phyloP scores from a whole-genome alignment of 805 yeast genomes.

The Pichia nanzhaoensis region DNA sequence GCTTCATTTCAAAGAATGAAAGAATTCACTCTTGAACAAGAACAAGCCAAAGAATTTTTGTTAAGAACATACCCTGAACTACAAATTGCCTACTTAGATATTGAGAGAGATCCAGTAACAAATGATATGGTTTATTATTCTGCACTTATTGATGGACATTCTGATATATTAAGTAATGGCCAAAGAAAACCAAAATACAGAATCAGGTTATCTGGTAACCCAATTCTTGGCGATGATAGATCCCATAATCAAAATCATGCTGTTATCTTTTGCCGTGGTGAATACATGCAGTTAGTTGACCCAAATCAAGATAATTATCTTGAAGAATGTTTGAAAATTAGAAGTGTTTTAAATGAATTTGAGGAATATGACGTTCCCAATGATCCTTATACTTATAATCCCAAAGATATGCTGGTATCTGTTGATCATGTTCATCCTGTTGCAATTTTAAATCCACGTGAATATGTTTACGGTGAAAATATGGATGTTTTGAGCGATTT shows the following conservation, averaged over 20 bases:
- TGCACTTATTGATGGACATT: conserved; percentile 74
- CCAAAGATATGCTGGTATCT: conserved; percentile 42
- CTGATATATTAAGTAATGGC: conserved; percentile 65
- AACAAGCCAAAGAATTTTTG: conserved; percentile 73
- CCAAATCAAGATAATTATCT: conserved; percentile 82
- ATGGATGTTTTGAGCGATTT: conserved; percentile 82
- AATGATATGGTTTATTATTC: conserved; percentile 70
- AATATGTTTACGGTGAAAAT: conserved; percentile 80
- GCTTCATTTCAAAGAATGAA: conserved; percentile 84
- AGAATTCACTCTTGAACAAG: conserved; percentile 64
- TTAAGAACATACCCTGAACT: conserved; percentile 79
- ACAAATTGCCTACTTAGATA: conserved; percentile 90
- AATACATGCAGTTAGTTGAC: conserved; percentile 76
- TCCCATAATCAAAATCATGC: conserved; percentile 85
- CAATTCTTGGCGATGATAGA: conserved; percentile 83
- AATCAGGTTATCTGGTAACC: conserved; percentile 75
- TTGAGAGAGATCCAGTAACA: conserved; percentile 74
- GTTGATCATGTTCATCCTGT: conserved; percentile 64
- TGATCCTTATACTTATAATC: conserved; percentile 73
- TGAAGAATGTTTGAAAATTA: conserved; percentile 78
- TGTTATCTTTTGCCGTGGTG: conserved; percentile 75
- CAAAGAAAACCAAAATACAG: conserved; percentile 71
- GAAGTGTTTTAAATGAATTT: conserved; percentile 76
- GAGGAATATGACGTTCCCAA: conserved; percentile 70
- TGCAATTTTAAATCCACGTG: conserved; percentile 83